Base-by-base conservation (phyloP, 805 yeast species). In the Clavispora asparagi region DNA sequence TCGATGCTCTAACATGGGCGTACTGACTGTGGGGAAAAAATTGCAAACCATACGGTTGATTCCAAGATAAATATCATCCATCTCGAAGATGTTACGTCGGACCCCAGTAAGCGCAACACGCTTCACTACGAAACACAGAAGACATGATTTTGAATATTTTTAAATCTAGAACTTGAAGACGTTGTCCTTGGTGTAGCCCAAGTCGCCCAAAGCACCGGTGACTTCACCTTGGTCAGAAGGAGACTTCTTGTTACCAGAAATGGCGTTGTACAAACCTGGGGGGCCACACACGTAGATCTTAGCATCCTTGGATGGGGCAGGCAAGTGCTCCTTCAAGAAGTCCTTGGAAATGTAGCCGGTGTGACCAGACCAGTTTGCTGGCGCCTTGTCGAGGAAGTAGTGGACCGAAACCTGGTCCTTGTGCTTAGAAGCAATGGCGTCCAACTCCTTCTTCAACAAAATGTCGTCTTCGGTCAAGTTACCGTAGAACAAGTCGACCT, bases 171-270 rank as follows among this genome's bases (percentile, higher is more conserved):
- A 91, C 74, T 94, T 94, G 74, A 80, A 92, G 45, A 94, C 98
- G 60, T 87, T 82, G 48, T 85, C 89, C 72, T 86, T 85, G 67
- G 79, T 71, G 82, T 77, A 91, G 44, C 97, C 97, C 55, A 94
- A 78, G 40, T 92, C 97, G 59, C 81, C 81, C 64, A 94, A 81
- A 43, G 83, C 81, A 62, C 99, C 99, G 27, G 83, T 74, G 47
- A 94, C 79, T 70, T 87, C 96, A 70, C 99, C 99, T 77, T 94
- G 99, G 64, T 91, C 97, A 45, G 83, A 59, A 57, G 96, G 95
- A 43, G 94, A 82, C 40, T 71, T 76, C 79, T 92, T 92, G 58
- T 68, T 66, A 62, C 99, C 99, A 28, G 96, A 87, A 56, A 90
- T 61, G 48, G 96, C 90, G 45, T 85, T 76, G 83, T 87, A 87